Evolutionary conservation across 495 filamentous ascomycete species (phyloP), one percentile per base, ranked within the genome.

Genomic region (Cairneyella variabilis): DNA sequence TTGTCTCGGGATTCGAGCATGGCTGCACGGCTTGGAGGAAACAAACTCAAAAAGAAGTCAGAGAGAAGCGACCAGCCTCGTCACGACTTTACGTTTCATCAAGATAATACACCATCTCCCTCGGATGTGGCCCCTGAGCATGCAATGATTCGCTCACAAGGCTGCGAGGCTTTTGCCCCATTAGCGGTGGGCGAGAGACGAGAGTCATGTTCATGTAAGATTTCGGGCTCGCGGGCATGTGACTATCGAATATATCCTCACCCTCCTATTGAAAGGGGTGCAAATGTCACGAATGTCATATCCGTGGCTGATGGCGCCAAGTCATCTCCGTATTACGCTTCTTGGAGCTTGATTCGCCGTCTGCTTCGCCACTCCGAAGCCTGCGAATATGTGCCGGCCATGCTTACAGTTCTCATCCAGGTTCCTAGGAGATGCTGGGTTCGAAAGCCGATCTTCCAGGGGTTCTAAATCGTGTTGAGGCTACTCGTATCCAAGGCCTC

Each of bases 151-250:
- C 9, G 47, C 47, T 50, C 17, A 14, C 9, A 14, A 20, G 25
- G 20, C 36, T 14, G 3, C 11, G 14, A 12, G 37, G 37, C 37
- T 16, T 54, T 53, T 47, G 51, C 51, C 51, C 27, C 51, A 46
- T 30, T 54, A 25, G 27, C 51, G 51, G 51, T 54, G n/a, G n/a
- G n/a, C n/a, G n/a, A n/a, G n/a, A n/a, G 51, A 46, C 38, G 51
- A 21, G 3, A 28, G 22, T 34, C 16, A 3, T 14, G 46, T 17
- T 22, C 9, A 22, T 5, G 23, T 9, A 26, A 45, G 10, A 11
- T 20, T 22, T 20, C 16, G 22, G 1, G 0, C 7, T 45, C 47
- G 30, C 21, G 14, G 20, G 28, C 39, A 53, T 45, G 32, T 54
- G 30, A 54, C 40, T n/a, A 14, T 21, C 23, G 6, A 14, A 27